A percentile compares a stretch with the other conserved stretches of the same genome.
Evolutionary conservation across 2,329 filamentous ascomycete genomes (phyloP).

Genomic region (Fusarium tupiense): DNA sequence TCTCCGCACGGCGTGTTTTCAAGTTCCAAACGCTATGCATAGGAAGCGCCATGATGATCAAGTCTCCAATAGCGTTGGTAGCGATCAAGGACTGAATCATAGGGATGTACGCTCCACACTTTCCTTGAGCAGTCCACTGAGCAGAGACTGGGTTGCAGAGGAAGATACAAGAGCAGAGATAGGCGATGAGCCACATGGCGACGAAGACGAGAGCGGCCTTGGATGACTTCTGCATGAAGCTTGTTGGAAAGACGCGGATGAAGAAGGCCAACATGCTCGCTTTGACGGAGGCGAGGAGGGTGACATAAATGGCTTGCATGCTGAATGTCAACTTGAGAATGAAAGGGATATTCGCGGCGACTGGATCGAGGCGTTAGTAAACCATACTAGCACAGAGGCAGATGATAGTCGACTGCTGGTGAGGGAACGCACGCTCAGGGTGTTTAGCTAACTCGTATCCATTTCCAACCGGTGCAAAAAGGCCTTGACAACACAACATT

Average conservation of each 20-base stretch:
- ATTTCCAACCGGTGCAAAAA: constrained; percentile 42
- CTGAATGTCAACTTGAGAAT: constrained; percentile 43
- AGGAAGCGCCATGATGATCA: constrained; percentile 51
- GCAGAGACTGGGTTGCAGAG: constrained; percentile 57
- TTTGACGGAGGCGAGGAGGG: constrained; percentile 40
- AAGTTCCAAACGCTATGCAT: constrained; percentile 52
- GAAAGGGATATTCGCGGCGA: constrained; percentile 38
- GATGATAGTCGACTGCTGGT: not conserved
- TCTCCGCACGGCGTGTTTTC: constrained; percentile 49
- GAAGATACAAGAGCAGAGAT: constrained; percentile 54
- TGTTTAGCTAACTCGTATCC: constrained; percentile 32
- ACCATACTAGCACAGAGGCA: not conserved
- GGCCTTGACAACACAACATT: constrained; percentile 43
- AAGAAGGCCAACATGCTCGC: constrained; percentile 44
- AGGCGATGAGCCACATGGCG: constrained; percentile 54
- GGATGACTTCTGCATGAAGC: constrained; percentile 41
- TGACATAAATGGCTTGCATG: constrained; percentile 43
- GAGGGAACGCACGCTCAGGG: constrained; percentile 29
- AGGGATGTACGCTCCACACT: constrained; percentile 48
- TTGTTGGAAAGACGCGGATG: constrained; percentile 42
- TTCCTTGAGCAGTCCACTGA: constrained; percentile 51
- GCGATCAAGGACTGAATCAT: constrained; percentile 51
- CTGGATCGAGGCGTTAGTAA: not conserved
- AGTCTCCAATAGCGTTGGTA: constrained; percentile 51
- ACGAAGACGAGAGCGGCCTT: constrained; percentile 49